Conservation (phyloP, 2,329 filamentous ascomycete genomes). For the Penicillium janthinellum region DNA sequence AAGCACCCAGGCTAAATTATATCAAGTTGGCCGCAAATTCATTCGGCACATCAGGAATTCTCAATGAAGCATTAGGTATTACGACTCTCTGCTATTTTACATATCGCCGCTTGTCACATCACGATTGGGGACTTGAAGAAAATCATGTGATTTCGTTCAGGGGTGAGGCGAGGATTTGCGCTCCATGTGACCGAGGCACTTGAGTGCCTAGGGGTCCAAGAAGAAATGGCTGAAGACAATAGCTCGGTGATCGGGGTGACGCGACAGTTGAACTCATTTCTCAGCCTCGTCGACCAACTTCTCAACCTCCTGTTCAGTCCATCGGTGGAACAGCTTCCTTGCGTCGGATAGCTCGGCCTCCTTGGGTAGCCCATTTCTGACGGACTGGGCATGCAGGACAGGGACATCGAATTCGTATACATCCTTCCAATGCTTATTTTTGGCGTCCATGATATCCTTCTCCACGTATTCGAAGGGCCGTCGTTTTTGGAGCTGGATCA, state of each 20-base stretch:
- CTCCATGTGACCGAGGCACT: too few species aligned
- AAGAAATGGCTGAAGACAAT: too few species aligned
- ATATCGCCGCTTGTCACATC: too few species aligned
- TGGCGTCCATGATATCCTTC: constrained; percentile 59
- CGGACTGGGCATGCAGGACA: constrained; percentile 61
- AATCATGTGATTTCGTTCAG: too few species aligned
- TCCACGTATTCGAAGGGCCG: constrained; percentile 60
- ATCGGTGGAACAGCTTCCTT: constrained; percentile 64
- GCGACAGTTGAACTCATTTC: constrained; percentile 16
- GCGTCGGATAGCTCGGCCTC: constrained; percentile 60
- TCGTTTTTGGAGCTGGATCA: constrained; percentile 56
- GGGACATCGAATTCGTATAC: constrained; percentile 67
- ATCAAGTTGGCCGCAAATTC: too few species aligned
- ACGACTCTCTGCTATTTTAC: too few species aligned
- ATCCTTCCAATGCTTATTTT: constrained; percentile 59
- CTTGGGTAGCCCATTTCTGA: constrained; percentile 45
- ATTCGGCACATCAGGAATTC: too few species aligned
- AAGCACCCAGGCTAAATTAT: not conserved
- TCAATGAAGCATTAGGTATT: too few species aligned
- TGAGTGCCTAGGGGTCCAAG: too few species aligned
- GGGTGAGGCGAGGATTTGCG: too few species aligned
- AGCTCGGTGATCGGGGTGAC: too few species aligned
- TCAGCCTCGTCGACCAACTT: constrained; percentile 55
- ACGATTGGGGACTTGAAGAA: too few species aligned
- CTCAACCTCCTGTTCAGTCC: constrained; percentile 59